Base-by-base conservation (phyloP, 768 basidiomycete genomes). In the Leucocoprinus leucothites region DNA sequence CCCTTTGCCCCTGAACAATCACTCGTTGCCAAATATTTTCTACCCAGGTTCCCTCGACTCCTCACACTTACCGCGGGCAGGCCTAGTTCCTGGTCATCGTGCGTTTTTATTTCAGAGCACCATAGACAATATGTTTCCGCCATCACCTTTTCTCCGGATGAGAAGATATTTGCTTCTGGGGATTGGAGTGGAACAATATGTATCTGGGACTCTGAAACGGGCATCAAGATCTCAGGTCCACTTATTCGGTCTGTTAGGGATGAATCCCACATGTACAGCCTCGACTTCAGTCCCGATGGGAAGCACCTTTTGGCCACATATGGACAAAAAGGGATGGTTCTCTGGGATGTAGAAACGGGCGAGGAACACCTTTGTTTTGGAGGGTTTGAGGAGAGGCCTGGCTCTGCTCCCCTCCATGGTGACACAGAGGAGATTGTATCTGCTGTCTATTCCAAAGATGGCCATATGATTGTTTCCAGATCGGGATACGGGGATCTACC, bases 271-370 rank as follows among this genome's bases (percentile, higher is more conserved):
- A n/a, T n/a, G n/a, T n/a, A n/a, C n/a, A n/a, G n/a, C n/a, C n/a
- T n/a, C n/a, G n/a, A n/a, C n/a, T n/a, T 68, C 57, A 67, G 68
- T 9, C 62, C 65, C 0, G 62, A 68, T 56, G 67, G 67, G 2
- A 56, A 58, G 25, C 56, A 49, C 3, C 54, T 67, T 41, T 48
- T 58, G 64, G 64, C 5, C 25, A 7, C 61, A n/a, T 4, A 4
- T 62, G 47, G 34, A 43, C n/a, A n/a, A n/a, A 56, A 2, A 48
- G 66, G 34, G n/a, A n/a, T n/a, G n/a, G 53, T 68, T 0, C n/a
- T n/a, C n/a, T 69, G 68, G 68, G 57, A 58, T 36, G 34, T 46
- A 16, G 35, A 41, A 5, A 44, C 21, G 31, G 19, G 44, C 13
- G 26, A 38, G 41, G 31, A 51, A 40, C 34, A 31, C n/a, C 18